Base-by-base conservation (phyloP, 192 early-diverging fungal species). In the Coemansia sp. region DNA sequence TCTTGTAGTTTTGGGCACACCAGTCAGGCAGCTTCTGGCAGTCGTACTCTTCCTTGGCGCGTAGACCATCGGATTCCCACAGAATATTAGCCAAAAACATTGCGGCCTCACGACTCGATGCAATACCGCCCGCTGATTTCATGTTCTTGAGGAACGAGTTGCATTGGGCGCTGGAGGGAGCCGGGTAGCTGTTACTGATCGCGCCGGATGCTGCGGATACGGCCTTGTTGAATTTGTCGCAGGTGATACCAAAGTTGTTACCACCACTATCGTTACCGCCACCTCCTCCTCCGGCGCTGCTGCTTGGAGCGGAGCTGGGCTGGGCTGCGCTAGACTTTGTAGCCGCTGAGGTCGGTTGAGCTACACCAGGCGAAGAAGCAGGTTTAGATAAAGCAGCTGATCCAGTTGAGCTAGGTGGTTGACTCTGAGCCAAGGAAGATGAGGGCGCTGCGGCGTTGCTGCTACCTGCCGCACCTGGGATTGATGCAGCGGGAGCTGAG, bases 41-140 rank as follows among this genome's bases (percentile, higher is more conserved):
- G 16, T 52, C 71, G 49, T 77, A 75, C 58, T 84, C 82, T 32
- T 73, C 66, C 67, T 79, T 84, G 74, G 74, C 71, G 6, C 61
- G 70, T 24, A 84, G 58, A 0, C 82, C 82, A 43, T 76, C 78
- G 20, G 82, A 84, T 29, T 84, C 82, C 77, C 78, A 80, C 13
- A 84, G 61, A 35, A 84, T 79, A 32, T 84, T 74, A 47, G 82
- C 49, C 27, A 84, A 64, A 59, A 84, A 84, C 82, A 84, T 84
- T 62, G 82, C 82, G 0, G 78, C 82, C 37, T 84, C 82, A 30
- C 71, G 74, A n/a, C 65, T 69, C 0, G 70, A 73, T 3, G 73
- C 30, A 16, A 84, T 80, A 29, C 45, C 60, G 50, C 82, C 82
- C 20, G 67, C 56, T 4, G 74, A 24, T 13, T 52, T 49, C 63